A percentile compares a stretch with the other conserved stretches of the same genome.
Conservation (phyloP, 2,329 filamentous ascomycete species). For the Penicillium rolfsii region DNA sequence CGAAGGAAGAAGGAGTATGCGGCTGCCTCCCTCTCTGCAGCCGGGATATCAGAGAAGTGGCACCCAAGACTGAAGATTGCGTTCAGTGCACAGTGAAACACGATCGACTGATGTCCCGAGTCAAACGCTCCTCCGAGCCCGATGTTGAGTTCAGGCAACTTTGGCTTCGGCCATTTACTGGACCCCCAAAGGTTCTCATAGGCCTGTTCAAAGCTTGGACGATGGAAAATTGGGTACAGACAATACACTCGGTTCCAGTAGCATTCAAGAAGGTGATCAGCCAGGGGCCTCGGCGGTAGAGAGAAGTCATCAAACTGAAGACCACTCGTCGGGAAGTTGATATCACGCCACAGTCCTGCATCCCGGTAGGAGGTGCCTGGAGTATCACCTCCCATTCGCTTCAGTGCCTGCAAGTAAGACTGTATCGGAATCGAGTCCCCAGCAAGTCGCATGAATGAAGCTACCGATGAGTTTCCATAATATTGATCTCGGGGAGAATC, state of each 20-base stretch:
- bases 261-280: conserved; percentile 46
- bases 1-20: conserved; percentile 42
- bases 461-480: conserved; percentile 47
- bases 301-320: conserved; percentile 38
- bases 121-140: conserved; percentile 41
- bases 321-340: conserved; percentile 17
- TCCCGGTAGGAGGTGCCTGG: conserved; percentile 12
- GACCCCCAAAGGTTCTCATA: conserved; percentile 47
- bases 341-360: conserved; percentile 19
- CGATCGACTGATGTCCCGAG: conserved; percentile 40
- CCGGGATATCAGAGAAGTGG: conserved; percentile 43
- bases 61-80: conserved; percentile 49
- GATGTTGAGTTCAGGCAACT: conserved; percentile 32
- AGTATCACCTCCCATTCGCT: conserved; percentile 9
- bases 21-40: conserved; percentile 32
- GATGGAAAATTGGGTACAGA: conserved; percentile 52
- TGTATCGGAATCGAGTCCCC: conserved; percentile 32
- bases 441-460: conserved; percentile 47
- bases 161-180: conserved; percentile 19
- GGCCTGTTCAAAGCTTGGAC: conserved; percentile 45
- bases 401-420: conserved; percentile 22
- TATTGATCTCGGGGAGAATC: conserved; percentile 36
- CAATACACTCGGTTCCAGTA: conserved; percentile 48
- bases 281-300: conserved; percentile 47
- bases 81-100: conserved; percentile 51